Evolutionary conservation across 2,329 filamentous ascomycete genomes (phyloP).

Genomic region (Aspergillus arachidicola): DNA sequence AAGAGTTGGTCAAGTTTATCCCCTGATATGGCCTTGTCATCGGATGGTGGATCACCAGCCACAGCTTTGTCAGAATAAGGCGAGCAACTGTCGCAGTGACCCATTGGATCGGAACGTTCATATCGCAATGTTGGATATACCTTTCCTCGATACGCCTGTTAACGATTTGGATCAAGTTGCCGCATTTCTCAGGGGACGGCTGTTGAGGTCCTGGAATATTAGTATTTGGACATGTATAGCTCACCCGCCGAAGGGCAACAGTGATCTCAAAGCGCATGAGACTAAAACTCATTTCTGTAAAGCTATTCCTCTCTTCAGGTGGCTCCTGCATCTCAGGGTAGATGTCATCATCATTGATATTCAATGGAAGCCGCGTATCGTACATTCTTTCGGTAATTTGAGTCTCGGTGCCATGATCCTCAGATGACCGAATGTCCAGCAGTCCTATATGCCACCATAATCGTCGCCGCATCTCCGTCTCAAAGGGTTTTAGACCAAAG

Average conservation of each 20-base stretch:
- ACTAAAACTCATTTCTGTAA: conserved; percentile 57
- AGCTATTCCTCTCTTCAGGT: conserved; percentile 53
- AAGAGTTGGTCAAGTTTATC: conserved; percentile 61
- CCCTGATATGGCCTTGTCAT: conserved; percentile 62
- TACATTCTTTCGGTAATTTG: conserved; percentile 47
- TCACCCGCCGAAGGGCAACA: conserved; percentile 43
- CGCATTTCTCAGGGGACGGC: conserved; percentile 38
- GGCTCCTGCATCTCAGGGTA: conserved; percentile 50
- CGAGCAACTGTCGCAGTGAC: conserved; percentile 68
- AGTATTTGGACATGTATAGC: conserved; percentile 36
- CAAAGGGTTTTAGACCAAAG: conserved; percentile 51
- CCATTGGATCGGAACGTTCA: conserved; percentile 63
- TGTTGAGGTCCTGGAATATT: conserved; percentile 19
- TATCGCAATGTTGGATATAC: conserved; percentile 57
- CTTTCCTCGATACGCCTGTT: conserved; percentile 58
- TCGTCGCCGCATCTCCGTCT: conserved; percentile 56
- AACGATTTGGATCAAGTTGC: conserved; percentile 54
- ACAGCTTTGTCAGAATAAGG: conserved; percentile 76
- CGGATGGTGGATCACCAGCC: conserved; percentile 75
- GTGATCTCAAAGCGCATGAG: conserved; percentile 59
- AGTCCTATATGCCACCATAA: conserved; percentile 55
- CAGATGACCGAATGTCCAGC: conserved; percentile 52
- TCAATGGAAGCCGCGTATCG: conserved; percentile 53
- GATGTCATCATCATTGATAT: conserved; percentile 57
- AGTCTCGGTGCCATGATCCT: conserved; percentile 54